phyloP scores from a whole-genome alignment of 2,329 filamentous ascomycete genomes.

The Neurospora sp. region DNA sequence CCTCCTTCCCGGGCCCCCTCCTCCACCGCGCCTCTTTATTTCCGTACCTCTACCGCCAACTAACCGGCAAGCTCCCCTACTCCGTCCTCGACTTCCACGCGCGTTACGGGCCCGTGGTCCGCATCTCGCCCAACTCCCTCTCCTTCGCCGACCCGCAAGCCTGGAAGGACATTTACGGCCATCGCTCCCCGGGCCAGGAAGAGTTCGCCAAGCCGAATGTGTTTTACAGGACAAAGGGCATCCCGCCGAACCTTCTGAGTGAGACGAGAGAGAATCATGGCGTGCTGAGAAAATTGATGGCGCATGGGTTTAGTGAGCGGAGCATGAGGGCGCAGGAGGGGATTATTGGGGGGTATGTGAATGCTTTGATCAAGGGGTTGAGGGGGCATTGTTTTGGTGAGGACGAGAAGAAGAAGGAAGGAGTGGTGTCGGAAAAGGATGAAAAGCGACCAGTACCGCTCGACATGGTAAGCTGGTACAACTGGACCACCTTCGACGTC shows the following conservation, averaged over 20 bases:
- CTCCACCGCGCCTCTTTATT: conserved; percentile 14
- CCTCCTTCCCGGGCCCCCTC: conserved; percentile 17
- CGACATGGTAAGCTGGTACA: conserved; percentile 13
- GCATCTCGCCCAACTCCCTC: conserved; percentile 31
- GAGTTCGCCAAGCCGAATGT: conserved; percentile 9
- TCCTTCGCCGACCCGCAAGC: conserved; percentile 25
- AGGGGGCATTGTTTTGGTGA: conserved; percentile 31
- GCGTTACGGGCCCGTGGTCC: conserved; percentile 31
- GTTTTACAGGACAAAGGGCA: conserved; percentile 10
- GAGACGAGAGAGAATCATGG: conserved; percentile 8
- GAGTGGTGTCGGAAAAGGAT: background rate
- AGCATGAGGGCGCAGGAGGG: conserved; percentile 11
- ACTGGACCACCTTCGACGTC: conserved; percentile 17
- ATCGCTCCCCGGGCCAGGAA: conserved; percentile 8
- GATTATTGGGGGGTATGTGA: conserved; percentile 8
- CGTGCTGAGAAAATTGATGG: conserved; percentile 8
- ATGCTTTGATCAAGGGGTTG: conserved; percentile 10
- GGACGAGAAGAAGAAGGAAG: conserved; percentile 10
- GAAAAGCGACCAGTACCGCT: conserved; percentile 2
- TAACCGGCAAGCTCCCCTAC: conserved; percentile 68
- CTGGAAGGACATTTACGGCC: conserved; percentile 26
- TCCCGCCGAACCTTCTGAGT: conserved; percentile 9
- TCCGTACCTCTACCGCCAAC: conserved; percentile 51
- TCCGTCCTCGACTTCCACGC: conserved; percentile 19
- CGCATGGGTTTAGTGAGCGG: conserved; percentile 15